Evolutionary conservation across 225 moss, liverwort and hornwort species (phyloP), one percentile per base, ranked within the genome.

Genomic region (Physcomitrellopsis africana): DNA sequence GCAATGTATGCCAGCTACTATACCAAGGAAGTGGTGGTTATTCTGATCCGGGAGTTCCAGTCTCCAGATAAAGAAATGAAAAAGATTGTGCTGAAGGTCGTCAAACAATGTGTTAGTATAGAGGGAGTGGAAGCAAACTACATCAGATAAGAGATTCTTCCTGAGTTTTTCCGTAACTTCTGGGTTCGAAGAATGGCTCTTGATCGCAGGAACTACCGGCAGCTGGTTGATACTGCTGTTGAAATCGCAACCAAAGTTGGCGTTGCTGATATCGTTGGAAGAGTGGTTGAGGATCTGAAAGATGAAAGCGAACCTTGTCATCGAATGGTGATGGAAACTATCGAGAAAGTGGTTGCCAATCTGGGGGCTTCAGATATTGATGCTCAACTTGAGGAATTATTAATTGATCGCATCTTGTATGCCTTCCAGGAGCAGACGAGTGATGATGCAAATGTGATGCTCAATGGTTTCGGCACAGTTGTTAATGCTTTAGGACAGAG

Each of bases 261-360:
- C 26, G 99, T 99, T 10, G 93, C 95, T 22, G 99, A 99, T 57
- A 99, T 99, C 41, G 95, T 95, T 37, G 95, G 95, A 46, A 85
- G 99, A 73, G 93, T 99, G 13, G 99, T 99, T 43, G 99, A 99
- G 84, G 99, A 99, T 72, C 82, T 99, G 69, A 99, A 99, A 78
- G 99, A 99, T 45, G 95, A 99, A 78, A 99, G 99, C 81, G 95
- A 99, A 70, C 99, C 99, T 1, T 99, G 94, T 58, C 85, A 95
- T 24, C 91, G 99, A 58, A 99, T 99, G 99, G 99, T 99, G 63
- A 99, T 99, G 95, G 99, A 99, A 77, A 99, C 99, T 10, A 99
- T 99, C 68, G 95, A 99, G 84, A 99, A 99, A 81, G 99, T 99
- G 61, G 93, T 99, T 17, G 93, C 99, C 3, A 99, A 95, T 67